A percentile compares a stretch with the other conserved stretches of the same genome.
These are phyloP conservation scores for Penicillium salamii DNA, from an alignment of 495 filamentous ascomycete species.

Conservation along the genomic window DNA sequence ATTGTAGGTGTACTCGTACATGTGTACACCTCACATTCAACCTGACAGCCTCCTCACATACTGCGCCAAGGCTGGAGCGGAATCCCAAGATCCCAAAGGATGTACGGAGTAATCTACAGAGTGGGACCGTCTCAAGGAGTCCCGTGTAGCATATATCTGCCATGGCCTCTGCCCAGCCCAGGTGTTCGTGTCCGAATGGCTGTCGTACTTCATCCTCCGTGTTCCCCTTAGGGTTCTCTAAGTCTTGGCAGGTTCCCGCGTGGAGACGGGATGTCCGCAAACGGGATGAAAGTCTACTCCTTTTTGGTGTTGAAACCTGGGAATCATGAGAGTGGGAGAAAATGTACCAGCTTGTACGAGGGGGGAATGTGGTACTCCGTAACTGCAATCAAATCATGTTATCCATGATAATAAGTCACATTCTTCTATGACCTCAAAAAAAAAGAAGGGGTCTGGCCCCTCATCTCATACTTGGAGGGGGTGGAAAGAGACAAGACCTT, in stretches of 20 bases:
- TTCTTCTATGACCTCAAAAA: constrained; percentile 2
- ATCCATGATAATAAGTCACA: constrained; percentile 3
- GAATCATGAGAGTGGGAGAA: too few species aligned
- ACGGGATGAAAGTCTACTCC: constrained; percentile 4
- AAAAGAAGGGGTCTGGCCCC: constrained; percentile 8
- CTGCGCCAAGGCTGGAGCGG: constrained; percentile 4
- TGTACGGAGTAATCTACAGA: too few species aligned
- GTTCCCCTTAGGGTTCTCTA: not conserved
- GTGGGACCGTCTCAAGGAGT: too few species aligned
- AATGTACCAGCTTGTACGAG: too few species aligned
- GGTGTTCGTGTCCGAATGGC: too few species aligned
- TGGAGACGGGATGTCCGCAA: constrained; percentile 11
- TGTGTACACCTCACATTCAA: not conserved
- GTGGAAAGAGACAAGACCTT: not conserved
- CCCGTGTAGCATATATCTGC: too few species aligned
- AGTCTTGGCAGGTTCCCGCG: constrained; percentile 21
- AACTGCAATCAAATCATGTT: not conserved
- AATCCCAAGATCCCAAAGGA: constrained; percentile 1
- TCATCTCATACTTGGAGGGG: not conserved
- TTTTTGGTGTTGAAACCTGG: too few species aligned
- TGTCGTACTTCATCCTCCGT: too few species aligned
- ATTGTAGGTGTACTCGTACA: too few species aligned
- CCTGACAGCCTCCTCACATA: constrained; percentile 5
- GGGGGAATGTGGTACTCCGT: too few species aligned
- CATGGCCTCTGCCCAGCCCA: too few species aligned